phyloP scores from a whole-genome alignment of 805 yeast species.

The Candida odintsovae region DNA sequence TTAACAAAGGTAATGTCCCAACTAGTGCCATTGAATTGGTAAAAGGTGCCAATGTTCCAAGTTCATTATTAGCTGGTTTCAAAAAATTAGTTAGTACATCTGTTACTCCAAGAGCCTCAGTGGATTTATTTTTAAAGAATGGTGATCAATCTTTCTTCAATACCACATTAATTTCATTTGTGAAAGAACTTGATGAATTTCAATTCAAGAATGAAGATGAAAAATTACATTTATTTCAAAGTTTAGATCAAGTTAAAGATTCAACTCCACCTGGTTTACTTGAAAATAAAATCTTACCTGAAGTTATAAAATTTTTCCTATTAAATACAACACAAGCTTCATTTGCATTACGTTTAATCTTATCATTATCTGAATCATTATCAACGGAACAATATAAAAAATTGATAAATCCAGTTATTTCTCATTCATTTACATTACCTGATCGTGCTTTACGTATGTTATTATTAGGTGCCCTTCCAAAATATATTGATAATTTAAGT shows the following conservation, averaged over 20 bases:
- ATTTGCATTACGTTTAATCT: conserved; percentile 22
- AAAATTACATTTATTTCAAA: conserved; percentile 41
- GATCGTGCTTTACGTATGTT: conserved; percentile 76
- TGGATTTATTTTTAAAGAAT: conserved; percentile 22
- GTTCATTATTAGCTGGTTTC: conserved; percentile 28
- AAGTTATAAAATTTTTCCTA: conserved; percentile 43
- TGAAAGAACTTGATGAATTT: conserved; percentile 49
- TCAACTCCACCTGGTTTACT: conserved; percentile 47
- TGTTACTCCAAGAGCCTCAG: conserved; percentile 33
- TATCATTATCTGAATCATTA: conserved; percentile 26
- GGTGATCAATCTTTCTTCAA: conserved; percentile 24
- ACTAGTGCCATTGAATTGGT: conserved; percentile 6
- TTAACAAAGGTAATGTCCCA: conserved; percentile 23
- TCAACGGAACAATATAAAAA: conserved; percentile 33
- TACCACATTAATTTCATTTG: conserved; percentile 46
- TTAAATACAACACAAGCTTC: conserved; percentile 24
- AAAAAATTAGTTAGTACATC: conserved; percentile 35
- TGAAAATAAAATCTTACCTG: conserved; percentile 65
- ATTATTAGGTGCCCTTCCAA: conserved; percentile 59
- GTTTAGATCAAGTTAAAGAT: conserved; percentile 28
- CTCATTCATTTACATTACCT: conserved; percentile 53
- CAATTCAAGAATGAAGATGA: conserved; percentile 48
- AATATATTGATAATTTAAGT: conserved; percentile 43
- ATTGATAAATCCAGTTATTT: conserved; percentile 54
- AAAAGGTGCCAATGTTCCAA: conserved; percentile 29